phyloP scores from a whole-genome alignment of 352 stramenopile genomes.

The Phytophthora parvispora region DNA sequence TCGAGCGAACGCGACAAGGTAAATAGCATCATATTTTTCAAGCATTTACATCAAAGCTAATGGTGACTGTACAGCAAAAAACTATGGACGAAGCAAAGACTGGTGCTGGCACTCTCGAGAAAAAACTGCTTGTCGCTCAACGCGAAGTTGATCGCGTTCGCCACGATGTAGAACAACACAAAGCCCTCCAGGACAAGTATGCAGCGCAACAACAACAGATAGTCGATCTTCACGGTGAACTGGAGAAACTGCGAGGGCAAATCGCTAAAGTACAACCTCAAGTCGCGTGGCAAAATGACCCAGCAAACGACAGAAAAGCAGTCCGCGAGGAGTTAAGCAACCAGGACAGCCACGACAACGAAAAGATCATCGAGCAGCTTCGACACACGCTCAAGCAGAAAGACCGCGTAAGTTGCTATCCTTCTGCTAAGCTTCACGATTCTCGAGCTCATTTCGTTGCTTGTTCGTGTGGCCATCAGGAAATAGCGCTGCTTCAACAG shows the following conservation, averaged over 20 bases:
- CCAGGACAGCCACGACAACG: constrained; percentile 55
- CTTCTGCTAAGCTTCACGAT: background rate
- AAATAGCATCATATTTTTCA: background rate
- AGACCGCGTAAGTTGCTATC: constrained; percentile 44
- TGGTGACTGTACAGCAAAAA: constrained; percentile 27
- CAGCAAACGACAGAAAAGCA: background rate
- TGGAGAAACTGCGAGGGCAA: constrained; percentile 19
- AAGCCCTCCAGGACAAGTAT: constrained; percentile 18
- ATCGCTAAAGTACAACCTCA: constrained; percentile 5
- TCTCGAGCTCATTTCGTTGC: background rate
- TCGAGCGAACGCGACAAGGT: constrained; percentile 32
- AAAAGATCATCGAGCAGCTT: constrained; percentile 56
- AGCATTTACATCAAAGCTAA: background rate
- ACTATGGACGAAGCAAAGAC: constrained; percentile 36
- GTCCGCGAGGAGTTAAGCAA: constrained; percentile 34
- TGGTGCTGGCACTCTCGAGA: constrained; percentile 40
- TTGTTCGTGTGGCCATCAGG: constrained; percentile 34
- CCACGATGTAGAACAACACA: constrained; percentile 24
- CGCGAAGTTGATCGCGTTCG: constrained; percentile 21
- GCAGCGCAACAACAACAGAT: constrained; percentile 39
- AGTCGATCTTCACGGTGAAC: constrained; percentile 34
- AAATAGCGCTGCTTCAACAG: constrained; percentile 80
- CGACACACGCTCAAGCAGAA: constrained; percentile 56
- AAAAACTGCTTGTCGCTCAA: constrained; percentile 14
- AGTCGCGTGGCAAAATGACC: constrained; percentile 11